Evolutionary conservation across 345 rosid genomes (phyloP), one percentile per base, ranked within the genome.

Genomic region (Gossypium raimondii): DNA sequence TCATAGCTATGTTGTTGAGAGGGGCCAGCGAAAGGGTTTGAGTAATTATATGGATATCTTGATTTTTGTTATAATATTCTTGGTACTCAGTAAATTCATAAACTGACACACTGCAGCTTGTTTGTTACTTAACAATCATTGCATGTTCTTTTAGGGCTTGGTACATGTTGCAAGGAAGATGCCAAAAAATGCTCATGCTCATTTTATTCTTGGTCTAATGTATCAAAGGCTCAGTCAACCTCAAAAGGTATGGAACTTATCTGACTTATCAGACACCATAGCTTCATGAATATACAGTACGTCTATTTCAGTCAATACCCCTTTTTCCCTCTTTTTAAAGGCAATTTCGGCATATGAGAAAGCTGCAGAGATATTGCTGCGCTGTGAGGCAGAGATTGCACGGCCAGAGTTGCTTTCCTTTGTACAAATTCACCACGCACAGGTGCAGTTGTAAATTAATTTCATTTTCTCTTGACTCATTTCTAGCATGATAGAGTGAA

Each of bases 161-260:
- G 85, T 87, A 65, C 97, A 92, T 75, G 98, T 92, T 71, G 98
- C 93, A 48, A 87, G 89, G 84, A 95, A 95, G 87, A 95, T 93
- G 96, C 92, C 99, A 0, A 93, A 90, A 84, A 95, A 95, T 85
- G 96, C 97, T 58, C 99, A 95, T 85, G 94, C 92, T 9, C 96
- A 95, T 88, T 95, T 95, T 75, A 87, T 95, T 38, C 98, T 95
- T 71, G 99, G 99, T 9, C 74, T 95, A 11, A 93, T 95, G 98
- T 90, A 88, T 82, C 99, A 95, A 81, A 85, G 99, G 71, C 75
- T 93, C 82, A 90, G 94, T 67, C 99, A 93, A 78, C 89, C 90
- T 75, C 96, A 85, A 69, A 95, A 95, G 98, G 99, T 83, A 80
- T 74, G 59, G 38, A 62, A 12, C 16, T 67, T 50, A 45, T 27